Evolutionary conservation across 306 rosid species (phyloP), one percentile per base, ranked within the genome.

Genomic region (Fragaria ananassa): DNA sequence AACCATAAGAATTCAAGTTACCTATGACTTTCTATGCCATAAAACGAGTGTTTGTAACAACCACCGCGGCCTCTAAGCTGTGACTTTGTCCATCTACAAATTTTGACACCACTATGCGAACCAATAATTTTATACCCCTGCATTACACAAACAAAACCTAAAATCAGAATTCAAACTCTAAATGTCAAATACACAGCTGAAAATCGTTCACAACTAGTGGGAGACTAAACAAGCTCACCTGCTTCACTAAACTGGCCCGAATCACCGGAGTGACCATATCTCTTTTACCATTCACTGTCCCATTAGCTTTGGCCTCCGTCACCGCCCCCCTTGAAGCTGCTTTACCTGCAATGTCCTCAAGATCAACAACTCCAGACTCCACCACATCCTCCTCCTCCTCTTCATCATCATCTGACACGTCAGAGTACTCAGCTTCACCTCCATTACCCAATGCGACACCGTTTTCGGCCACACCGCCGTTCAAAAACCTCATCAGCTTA

Each of bases 21-120:
- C 98, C 99, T 91, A 74, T 95, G 99, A 83, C 99, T 95, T 85
- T 95, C 97, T 21, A 95, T 95, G 74, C 99, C 99, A 86, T 95
- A 95, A 79, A 95, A 95, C n/a, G 99, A 92, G 81, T 95, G 99
- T 86, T 95, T 95, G 83, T 95, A 95, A 86, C 97, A 92, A 82
- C 99, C 99, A 64, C 99, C 99, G 54, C 99, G 85, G 39, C 99
- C 99, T 78, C 99, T 88, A 71, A 95, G 99, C 71, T 92, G 99
- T 2, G 97, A 93, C 86, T 95, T 95, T 37, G 99, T 92, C 99
- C 99, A 95, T 89, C 99, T 88, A 88, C 99, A 95, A 80, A 95
- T 88, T 83, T 95, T 95, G 63, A 95, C 99, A 71, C 98, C 98
- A 39, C 98, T 92, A 68, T 95, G 97, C 14, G 98, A 87, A 74